Base-by-base conservation (phyloP, 805 yeast genomes). In the Barnettozyma populi region DNA sequence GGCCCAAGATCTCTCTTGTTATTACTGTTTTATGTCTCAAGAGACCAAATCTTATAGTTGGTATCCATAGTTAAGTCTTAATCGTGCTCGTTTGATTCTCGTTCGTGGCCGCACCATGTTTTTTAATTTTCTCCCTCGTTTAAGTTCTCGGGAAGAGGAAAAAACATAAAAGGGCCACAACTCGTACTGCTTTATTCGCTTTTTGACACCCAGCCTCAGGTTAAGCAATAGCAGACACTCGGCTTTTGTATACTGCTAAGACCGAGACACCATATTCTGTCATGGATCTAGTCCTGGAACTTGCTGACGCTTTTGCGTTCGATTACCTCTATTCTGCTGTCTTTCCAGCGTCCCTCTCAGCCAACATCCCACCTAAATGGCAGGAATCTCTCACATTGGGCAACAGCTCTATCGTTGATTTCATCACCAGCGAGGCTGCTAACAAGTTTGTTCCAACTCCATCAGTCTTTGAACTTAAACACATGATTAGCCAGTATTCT, bases 271-370 rank as follows among this genome's bases (percentile, higher is more conserved):
- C 7, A 14, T 14, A n/a, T n/a, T n/a, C n/a, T 14, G 18, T 23
- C 21, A 92, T 94, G 99, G 99, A 94, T 84, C 72, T 94, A 61
- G 90, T 89, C 21, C 75, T 94, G 45, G 99, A 94, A 66, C 71
- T 80, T 21, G 68, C 73, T 41, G 99, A 94, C 68, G 74, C 86
- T 42, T 86, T 69, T 57, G 59, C 80, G 25, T 77, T 92, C 44
- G 99, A 94, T 69, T 74, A 72, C 63, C 69, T 79, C 16, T 92
- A 90, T 59, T 86, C 97, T 27, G 69, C 69, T 36, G 52, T 79
- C 2, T 70, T 88, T 41, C 96, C 96, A 14, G 71, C 74, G 8
- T 67, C 79, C 9, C 64, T 82, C 39, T 67, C 72, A 16, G 61
- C 61, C 16, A 62, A 62, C 24, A 57, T 73, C 47, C 70, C 66